Conservation (phyloP, 2,329 filamentous ascomycete genomes). For the Sclerotiophoma versabilis region DNA sequence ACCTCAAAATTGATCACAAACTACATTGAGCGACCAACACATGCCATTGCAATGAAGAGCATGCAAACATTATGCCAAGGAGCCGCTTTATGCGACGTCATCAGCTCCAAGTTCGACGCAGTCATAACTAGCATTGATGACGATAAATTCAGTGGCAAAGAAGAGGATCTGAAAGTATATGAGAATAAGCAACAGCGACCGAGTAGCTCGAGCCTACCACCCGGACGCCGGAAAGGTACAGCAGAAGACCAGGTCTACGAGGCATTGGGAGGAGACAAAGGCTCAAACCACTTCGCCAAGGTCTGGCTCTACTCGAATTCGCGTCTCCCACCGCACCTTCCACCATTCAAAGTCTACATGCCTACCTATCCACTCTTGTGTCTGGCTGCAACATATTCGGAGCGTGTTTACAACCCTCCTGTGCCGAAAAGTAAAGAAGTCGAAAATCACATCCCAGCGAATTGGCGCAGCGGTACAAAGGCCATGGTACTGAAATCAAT, state of each 20-base stretch:
- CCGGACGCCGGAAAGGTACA: conserved; percentile 20
- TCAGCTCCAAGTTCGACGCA: conserved; percentile 69
- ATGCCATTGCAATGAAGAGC: conserved; percentile 40
- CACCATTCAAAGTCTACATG: conserved; percentile 74
- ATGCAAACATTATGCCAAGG: conserved; percentile 50
- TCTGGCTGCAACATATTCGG: conserved; percentile 79
- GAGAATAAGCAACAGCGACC: conserved; percentile 18
- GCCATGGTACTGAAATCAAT: conserved; percentile 86
- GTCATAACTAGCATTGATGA: conserved; percentile 76
- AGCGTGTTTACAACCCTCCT: conserved; percentile 70
- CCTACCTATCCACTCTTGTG: conserved; percentile 79
- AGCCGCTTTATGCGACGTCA: conserved; percentile 62
- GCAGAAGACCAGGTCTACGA: conserved; percentile 23
- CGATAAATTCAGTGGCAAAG: conserved; percentile 61
- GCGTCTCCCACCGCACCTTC: conserved; percentile 70
- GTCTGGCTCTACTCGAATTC: conserved; percentile 82
- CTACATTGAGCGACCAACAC: conserved; percentile 41
- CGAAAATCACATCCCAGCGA: conserved; percentile 73
- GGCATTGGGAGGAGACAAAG: conserved; percentile 26
- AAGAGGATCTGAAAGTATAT: conserved; percentile 59
- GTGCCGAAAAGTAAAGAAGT: conserved; percentile 65
- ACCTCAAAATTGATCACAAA: conserved; percentile 38
- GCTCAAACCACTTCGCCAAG: conserved; percentile 67
- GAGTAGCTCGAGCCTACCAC: conserved; percentile 25
- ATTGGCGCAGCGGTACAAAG: conserved; percentile 78